Evolutionary conservation across 2,329 filamentous ascomycete genomes (phyloP), one percentile per base, ranked within the genome.

Genomic region (Emergomyces pasteurianus): DNA sequence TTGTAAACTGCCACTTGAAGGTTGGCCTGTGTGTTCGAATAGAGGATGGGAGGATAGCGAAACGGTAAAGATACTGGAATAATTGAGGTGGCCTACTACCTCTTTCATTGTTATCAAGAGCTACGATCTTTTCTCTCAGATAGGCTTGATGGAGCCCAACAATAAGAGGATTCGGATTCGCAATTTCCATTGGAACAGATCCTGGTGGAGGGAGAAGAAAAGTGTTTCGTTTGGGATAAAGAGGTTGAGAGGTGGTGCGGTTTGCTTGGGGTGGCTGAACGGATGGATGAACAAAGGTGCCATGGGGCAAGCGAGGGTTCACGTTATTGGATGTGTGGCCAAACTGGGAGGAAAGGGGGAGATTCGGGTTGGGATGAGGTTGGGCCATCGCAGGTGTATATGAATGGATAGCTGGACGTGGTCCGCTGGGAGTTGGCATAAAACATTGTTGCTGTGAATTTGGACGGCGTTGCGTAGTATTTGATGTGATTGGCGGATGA

Each of bases 61-160:
- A 71, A 3, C 67, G 66, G 53, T 68, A 66, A 8, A 77, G 54
- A 61, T 73, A 77, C 16, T 73, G 71, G 60, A 74, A 77, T 36
- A 75, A 63, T 21, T 68, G 67, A 58, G 69, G 58, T 9, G 58
- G 43, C 14, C n/a, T 18, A 54, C 43, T 52, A 36, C 36, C 31
- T 14, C 42, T 36, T 23, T 53, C 28, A 3, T 43, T 34, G 21
- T 49, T 23, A 47, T 31, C n/a, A 23, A 61, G 31, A 12, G 28
- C 31, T 18, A 46, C 21, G 16, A 49, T 16, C 7, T 42, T 43
- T 16, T 61, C 58, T 28, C 79, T 78, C 34, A 86, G 73, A 67
- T 83, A 76, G 52, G 80, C 78, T 70, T 86, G 82, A 66, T 87
- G 85, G 8, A 86, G 73, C n/a, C 78, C 79, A 34, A 75, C 76